Evolutionary conservation across 2,329 filamentous ascomycete genomes (phyloP).

Genomic region (Xylaria sp.): DNA sequence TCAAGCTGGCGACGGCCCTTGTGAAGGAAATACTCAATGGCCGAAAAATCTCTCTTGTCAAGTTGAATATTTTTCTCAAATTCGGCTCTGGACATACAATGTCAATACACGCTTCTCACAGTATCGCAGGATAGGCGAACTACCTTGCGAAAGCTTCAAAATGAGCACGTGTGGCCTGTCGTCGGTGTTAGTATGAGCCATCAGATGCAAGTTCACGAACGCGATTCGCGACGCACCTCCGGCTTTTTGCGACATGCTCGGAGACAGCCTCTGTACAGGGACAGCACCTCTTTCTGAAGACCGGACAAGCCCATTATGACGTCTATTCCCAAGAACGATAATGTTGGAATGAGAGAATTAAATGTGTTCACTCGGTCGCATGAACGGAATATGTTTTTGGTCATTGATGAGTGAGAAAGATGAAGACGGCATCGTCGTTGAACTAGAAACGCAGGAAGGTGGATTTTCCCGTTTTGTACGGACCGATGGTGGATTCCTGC

Average conservation of each 20-base stretch:
- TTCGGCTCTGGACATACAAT: conserved; percentile 51
- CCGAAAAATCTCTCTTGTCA: conserved; percentile 78
- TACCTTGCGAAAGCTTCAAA: conserved; percentile 62
- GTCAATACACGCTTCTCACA: background rate
- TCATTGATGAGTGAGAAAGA: no score
- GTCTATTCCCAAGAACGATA: rapidly evolving
- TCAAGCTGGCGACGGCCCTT: conserved; percentile 80
- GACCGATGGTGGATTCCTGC: no score
- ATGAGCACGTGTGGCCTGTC: conserved; percentile 51
- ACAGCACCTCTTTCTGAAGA: conserved; percentile 81
- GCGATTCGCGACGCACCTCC: conserved; percentile 43
- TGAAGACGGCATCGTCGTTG: no score
- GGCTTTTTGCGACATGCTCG: conserved; percentile 79
- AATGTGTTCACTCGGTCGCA: background rate
- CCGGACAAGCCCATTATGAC: conserved; percentile 64
- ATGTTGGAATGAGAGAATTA: background rate
- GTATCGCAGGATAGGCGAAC: background rate
- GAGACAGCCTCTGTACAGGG: conserved; percentile 80
- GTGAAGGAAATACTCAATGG: conserved; percentile 78
- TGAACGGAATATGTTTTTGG: no score
- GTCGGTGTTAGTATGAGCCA: conserved; percentile 5
- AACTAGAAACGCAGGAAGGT: no score
- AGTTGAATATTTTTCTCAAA: conserved; percentile 67
- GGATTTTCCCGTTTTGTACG: no score
- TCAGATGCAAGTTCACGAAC: conserved; percentile 5